Percentiles rank a stretch among this genome's conserved stretches.
These are phyloP conservation scores for Agaricales sp. DNA, from an alignment of 1,284 basidiomycete species.

Conservation along the genomic window DNA sequence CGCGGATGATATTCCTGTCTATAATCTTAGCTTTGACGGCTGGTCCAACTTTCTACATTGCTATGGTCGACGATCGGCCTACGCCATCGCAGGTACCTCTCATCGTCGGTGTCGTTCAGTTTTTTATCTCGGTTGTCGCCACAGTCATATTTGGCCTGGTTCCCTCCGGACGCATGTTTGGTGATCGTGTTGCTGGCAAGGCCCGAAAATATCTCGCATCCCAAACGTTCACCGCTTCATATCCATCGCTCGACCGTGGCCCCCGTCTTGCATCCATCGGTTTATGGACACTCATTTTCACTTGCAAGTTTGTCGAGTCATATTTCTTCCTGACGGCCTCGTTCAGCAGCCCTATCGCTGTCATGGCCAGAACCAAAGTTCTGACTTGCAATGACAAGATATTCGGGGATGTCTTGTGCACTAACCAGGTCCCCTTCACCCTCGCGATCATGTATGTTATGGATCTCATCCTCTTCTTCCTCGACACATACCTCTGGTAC, in stretches of 20 bases:
- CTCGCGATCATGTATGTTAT: slow-evolving; percentile 95
- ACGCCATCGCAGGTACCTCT: slow-evolving; percentile 53
- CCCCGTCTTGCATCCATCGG: slow-evolving; percentile 72
- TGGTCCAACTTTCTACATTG: slow-evolving; percentile 88
- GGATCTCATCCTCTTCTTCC: slow-evolving; percentile 91
- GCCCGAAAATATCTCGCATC: slow-evolving; percentile 92
- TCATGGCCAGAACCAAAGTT: slow-evolving; percentile 88
- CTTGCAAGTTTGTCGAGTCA: slow-evolving; percentile 88
- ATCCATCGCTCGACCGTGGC: slow-evolving; percentile 59
- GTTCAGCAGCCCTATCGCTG: slow-evolving; percentile 84
- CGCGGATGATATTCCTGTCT: slow-evolving; percentile 79
- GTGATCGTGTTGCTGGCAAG: slow-evolving; percentile 90
- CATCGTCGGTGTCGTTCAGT: slow-evolving; percentile 84
- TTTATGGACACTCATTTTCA: slow-evolving; percentile 87
- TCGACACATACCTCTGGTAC: slow-evolving; percentile 97
- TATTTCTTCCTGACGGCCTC: slow-evolving; percentile 94
- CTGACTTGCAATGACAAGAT: slow-evolving; percentile 78
- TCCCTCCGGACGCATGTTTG: slow-evolving; percentile 91
- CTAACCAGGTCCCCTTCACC: slow-evolving; percentile 84
- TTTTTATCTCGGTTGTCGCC: slow-evolving; percentile 76
- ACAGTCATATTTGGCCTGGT: slow-evolving; percentile 76
- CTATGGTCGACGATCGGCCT: slow-evolving; percentile 58
- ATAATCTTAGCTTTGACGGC: slow-evolving; percentile 80
- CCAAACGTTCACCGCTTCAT: slow-evolving; percentile 94
- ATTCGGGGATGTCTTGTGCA: slow-evolving; percentile 72